Evolutionary conservation across 805 yeast genomes (phyloP).

Genomic region (Candida krabiensis): DNA sequence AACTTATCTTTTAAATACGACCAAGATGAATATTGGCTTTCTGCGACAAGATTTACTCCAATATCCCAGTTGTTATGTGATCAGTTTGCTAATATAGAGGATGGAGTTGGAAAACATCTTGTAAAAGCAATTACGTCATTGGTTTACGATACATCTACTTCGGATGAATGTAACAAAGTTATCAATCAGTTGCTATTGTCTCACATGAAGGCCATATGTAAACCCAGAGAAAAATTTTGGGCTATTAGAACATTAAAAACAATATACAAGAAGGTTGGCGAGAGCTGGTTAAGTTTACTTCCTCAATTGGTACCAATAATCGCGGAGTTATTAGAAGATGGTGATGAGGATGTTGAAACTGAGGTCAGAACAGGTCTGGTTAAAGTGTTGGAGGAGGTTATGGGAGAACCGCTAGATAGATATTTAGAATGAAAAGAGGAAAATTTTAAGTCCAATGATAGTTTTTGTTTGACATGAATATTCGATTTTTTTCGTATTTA

Average conservation of each 20-base stretch:
- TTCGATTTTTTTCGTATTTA: too few species aligned
- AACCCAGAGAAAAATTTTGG: slow-evolving; percentile 68
- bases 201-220: slow-evolving; percentile 65
- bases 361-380: slow-evolving; percentile 91
- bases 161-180: slow-evolving; percentile 68
- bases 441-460: too few species aligned
- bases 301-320: slow-evolving; percentile 95
- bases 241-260: slow-evolving; percentile 76
- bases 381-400: slow-evolving; percentile 83
- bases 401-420: slow-evolving; percentile 93
- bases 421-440: slow-evolving; percentile 51
- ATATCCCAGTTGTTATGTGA: slow-evolving; percentile 60
- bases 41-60: slow-evolving; percentile 77
- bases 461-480: too few species aligned
- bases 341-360: slow-evolving; percentile 87
- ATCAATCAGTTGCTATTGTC: slow-evolving; percentile 63
- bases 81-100: slow-evolving; percentile 71
- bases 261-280: slow-evolving; percentile 89
- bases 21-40: slow-evolving; percentile 93
- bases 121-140: slow-evolving; percentile 79
- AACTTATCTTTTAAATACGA: slow-evolving; percentile 83
- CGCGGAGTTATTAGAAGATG: slow-evolving; percentile 94
- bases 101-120: slow-evolving; percentile 72
- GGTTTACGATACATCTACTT: slow-evolving; percentile 62
- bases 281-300: slow-evolving; percentile 85